Base-by-base conservation (phyloP, 805 yeast species). In the Nakazawaea ernobii region DNA sequence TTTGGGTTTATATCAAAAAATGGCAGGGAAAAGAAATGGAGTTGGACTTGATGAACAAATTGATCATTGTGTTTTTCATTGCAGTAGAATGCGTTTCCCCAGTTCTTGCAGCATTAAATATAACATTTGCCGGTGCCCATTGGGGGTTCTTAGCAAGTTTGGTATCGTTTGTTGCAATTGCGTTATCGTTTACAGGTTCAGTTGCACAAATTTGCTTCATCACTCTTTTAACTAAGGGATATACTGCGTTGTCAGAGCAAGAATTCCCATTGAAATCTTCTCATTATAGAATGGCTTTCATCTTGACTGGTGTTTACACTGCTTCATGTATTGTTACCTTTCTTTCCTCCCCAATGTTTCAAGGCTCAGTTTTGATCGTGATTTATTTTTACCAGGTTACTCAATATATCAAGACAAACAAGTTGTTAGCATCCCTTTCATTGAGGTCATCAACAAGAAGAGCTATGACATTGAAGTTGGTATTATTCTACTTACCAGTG, bases 21-120 rank as follows among this genome's bases (percentile, higher is more conserved):
- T 45, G 48, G 48, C 28, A 39, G 10, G 38, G 38, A 32, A 45
- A 29, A 9, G 48, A 45, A 15, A 33, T 45, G 43, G 36, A 39
- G 3, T 24, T 45, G 35, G 48, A 45, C 13, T 33, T 13, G 14
- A 5, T 45, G 29, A 45, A 32, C 35, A 45, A 39, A n/a, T 26
- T 20, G 32, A 39, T 39, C 17, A 26, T 35, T 24, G n/a, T 35
- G n/a, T 45, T 33, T 45, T 45, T 14, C 30, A 20, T 20, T 13
- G 28, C 17, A 14, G 20, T 30, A 9, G 39, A 45, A 8, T 26
- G 27, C 27, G 48, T 28, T 14, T 2, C 27, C 1, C 48, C 48
- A 27, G 8, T 33, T 8, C 8, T 39, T 7, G 17, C 9, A 4
- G 10, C n/a, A 5, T 24, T 37, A 8, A 14, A 27, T 8, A 15